A percentile compares a stretch with the other conserved stretches of the same genome.
phyloP scores from a whole-genome alignment of 768 basidiomycete species.

The Leucosporidium creatinivorum region DNA sequence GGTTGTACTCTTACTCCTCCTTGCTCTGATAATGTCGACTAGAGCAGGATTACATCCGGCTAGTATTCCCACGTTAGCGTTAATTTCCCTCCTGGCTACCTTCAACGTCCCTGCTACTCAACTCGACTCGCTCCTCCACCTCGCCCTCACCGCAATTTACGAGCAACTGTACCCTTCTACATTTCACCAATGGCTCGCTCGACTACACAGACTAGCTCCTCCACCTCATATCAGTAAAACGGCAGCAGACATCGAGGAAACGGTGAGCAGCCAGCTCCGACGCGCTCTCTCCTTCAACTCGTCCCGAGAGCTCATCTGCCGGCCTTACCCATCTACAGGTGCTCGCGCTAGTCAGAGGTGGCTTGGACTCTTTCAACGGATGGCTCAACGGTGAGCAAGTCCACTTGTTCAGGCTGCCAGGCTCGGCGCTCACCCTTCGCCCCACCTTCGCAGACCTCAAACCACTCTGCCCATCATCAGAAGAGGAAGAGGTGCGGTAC shows the following conservation, averaged over 20 bases:
- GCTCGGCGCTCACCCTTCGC: neutral
- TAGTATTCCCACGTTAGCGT: neutral
- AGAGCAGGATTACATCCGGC: neutral
- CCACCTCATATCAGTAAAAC: neutral
- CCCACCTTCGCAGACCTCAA: neutral
- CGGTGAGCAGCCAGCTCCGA: neutral
- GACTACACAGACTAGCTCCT: neutral
- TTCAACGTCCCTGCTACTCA: slow-evolving; percentile 45
- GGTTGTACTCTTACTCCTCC: too few relatives aligned
- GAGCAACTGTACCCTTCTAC: slow-evolving; percentile 50
- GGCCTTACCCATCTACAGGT: neutral
- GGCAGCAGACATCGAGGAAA: neutral
- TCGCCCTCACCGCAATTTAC: slow-evolving; percentile 73
- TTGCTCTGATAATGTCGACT: neutral
- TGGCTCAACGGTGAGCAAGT: slow-evolving; percentile 15
- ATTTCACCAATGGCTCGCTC: neutral
- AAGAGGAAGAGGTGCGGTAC: slow-evolving; percentile 22
- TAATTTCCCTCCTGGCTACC: slow-evolving; percentile 56
- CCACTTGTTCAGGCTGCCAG: too few relatives aligned
- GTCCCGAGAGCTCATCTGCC: neutral
- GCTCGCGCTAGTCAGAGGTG: neutral
- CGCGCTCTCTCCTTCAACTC: neutral
- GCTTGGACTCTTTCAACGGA: neutral
- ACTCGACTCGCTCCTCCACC: slow-evolving; percentile 52
- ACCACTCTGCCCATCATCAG: slow-evolving; percentile 5